phyloP scores from a whole-genome alignment of 768 basidiomycete genomes.

The Leccinellum luteum region DNA sequence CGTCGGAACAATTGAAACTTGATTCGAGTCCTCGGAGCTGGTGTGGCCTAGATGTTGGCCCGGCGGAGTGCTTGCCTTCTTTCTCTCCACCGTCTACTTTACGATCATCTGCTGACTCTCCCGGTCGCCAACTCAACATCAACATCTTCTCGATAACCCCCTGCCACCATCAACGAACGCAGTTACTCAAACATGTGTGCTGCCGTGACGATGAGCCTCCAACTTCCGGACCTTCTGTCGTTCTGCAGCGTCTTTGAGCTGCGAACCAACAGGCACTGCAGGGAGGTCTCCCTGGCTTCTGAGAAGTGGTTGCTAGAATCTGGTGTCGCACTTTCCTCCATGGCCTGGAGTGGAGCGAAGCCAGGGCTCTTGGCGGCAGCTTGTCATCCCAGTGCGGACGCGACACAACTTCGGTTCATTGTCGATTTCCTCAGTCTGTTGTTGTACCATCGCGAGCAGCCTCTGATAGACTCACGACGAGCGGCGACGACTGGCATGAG shows the following conservation, averaged over 20 bases:
- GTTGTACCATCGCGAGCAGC: conserved; percentile 35
- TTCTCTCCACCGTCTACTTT: conserved; percentile 7
- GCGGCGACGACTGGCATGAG: not conserved
- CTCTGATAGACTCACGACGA: not conserved
- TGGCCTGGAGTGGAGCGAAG: conserved; percentile 31
- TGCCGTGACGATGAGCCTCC: conserved; percentile 24
- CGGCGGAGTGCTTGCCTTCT: not conserved
- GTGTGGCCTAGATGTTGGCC: conserved; percentile 2
- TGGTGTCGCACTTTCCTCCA: conserved; percentile 19
- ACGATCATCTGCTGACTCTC: not conserved
- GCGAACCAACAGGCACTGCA: conserved; percentile 29
- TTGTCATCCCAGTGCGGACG: conserved; percentile 58
- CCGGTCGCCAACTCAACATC: not conserved
- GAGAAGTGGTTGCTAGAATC: conserved; percentile 28
- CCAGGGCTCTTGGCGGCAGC: conserved; percentile 55
- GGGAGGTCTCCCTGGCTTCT: conserved; percentile 25
- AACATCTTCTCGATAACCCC: not conserved
- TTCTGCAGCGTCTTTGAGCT: conserved; percentile 26
- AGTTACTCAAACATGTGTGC: not conserved
- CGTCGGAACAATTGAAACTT: not conserved
- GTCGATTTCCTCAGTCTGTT: conserved; percentile 49
- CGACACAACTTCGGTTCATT: conserved; percentile 51
- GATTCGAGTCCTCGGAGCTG: conserved; percentile 20
- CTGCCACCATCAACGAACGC: not conserved
- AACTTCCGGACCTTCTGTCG: conserved; percentile 30